These are phyloP conservation scores for Populus alba DNA, from an alignment of 345 rosid species.

Conservation along the genomic window DNA sequence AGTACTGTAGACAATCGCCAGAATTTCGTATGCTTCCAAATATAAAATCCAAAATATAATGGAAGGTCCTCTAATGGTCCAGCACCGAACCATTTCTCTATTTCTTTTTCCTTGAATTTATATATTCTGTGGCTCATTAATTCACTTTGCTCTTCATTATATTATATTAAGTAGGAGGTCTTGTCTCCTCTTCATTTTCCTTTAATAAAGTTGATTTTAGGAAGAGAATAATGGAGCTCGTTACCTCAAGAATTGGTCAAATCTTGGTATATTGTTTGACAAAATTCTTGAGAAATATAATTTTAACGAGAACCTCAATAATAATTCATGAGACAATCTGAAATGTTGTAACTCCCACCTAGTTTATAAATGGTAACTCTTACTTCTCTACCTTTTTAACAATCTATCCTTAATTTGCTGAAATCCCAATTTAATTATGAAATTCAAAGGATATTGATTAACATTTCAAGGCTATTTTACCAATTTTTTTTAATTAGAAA, in stretches of 20 bases:
- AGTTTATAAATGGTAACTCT: too few species aligned
- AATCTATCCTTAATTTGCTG: too few species aligned
- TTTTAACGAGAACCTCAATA: background rate
- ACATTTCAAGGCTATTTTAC: too few species aligned
- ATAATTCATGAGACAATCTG: background rate
- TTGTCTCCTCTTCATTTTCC: background rate
- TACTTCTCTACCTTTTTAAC: too few species aligned
- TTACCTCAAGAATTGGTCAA: background rate
- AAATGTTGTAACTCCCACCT: too few species aligned
- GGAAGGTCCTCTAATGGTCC: slow-evolving; percentile 18
- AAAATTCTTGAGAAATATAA: background rate
- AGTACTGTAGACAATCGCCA: slow-evolving; percentile 1
- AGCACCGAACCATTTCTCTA: slow-evolving; percentile 6
- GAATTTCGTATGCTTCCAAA: slow-evolving; percentile 31
- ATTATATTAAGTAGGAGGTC: background rate
- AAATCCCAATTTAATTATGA: too few species aligned
- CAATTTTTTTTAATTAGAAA: too few species aligned
- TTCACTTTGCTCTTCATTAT: slow-evolving; percentile 17
- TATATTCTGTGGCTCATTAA: slow-evolving; percentile 14
- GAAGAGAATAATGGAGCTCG: background rate
- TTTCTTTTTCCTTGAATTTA: slow-evolving; percentile 4
- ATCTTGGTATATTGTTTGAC: background rate
- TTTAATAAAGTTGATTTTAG: background rate
- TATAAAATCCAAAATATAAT: slow-evolving; percentile 28
- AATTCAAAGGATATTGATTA: too few species aligned